A percentile compares a stretch with the other conserved stretches of the same genome.
phyloP scores from a whole-genome alignment of 129 eudicot genomes.

The Flaveria bidentis region DNA sequence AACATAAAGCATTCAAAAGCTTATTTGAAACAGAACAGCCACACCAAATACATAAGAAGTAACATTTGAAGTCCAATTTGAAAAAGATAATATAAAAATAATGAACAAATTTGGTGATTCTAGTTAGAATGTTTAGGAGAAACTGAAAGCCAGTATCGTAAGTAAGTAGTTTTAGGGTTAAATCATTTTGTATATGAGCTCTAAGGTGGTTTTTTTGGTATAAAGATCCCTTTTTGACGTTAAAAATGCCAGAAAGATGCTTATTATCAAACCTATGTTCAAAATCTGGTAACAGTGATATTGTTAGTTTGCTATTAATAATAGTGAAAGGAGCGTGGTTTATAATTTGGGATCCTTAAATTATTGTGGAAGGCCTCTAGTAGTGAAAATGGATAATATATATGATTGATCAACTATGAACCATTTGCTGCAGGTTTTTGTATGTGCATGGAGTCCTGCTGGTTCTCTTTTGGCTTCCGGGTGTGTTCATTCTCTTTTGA shows the following conservation, averaged over 20 bases:
- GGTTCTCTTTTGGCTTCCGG: constrained; percentile 96
- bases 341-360: background rate
- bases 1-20: background rate
- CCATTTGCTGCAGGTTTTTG: constrained; percentile 71
- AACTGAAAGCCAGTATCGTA: background rate
- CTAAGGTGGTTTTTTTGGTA: background rate
- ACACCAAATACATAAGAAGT: background rate
- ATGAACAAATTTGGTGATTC: background rate
- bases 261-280: background rate
- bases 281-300: background rate
- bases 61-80: too few species aligned
- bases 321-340: background rate
- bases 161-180: background rate
- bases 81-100: background rate
- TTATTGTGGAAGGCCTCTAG: too few species aligned
- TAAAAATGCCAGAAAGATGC: background rate
- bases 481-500: constrained; percentile 41
- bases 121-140: background rate
- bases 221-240: background rate
- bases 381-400: background rate
- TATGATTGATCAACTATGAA: background rate
- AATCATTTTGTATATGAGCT: background rate
- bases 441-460: constrained; percentile 91
- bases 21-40: background rate
- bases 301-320: background rate